These are phyloP conservation scores for Annulohypoxylon truncatum DNA, from an alignment of 2,329 filamentous ascomycete genomes.

Conservation along the genomic window DNA sequence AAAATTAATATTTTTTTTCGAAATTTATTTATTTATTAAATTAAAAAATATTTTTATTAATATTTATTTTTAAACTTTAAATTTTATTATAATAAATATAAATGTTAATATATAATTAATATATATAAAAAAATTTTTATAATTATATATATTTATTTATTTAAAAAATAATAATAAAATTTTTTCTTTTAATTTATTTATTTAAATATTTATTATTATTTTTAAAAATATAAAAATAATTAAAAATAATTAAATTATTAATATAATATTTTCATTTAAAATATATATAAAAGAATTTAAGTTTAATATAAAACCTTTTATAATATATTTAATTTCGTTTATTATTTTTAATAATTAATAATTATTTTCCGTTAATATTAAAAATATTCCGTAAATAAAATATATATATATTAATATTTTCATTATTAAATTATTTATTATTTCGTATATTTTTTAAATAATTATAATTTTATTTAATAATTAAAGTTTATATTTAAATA, in stretches of 20 bases:
- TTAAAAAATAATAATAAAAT: not conserved
- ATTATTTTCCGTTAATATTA: not conserved
- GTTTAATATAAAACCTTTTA: not conserved
- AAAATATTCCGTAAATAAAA: not conserved
- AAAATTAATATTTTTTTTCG: too few species aligned
- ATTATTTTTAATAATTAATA: not conserved
- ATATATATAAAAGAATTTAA: not conserved
- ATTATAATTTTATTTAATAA: not conserved
- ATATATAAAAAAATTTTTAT: not conserved
- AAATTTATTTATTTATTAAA: too few species aligned
- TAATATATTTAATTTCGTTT: not conserved
- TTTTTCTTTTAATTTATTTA: not conserved
- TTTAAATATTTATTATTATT: not conserved
- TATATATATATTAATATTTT: not conserved
- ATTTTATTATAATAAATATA: not conserved
- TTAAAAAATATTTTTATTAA: not conserved
- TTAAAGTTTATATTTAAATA: not conserved
- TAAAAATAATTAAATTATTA: not conserved
- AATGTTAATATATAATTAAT: not conserved
- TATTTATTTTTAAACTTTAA: not conserved
- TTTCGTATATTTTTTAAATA: not conserved
- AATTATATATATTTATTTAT: not conserved
- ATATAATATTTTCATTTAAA: not conserved
- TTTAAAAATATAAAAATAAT: not conserved
- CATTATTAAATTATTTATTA: not conserved